phyloP scores from a whole-genome alignment of 345 rosid species.

The Moringa oleifera region DNA sequence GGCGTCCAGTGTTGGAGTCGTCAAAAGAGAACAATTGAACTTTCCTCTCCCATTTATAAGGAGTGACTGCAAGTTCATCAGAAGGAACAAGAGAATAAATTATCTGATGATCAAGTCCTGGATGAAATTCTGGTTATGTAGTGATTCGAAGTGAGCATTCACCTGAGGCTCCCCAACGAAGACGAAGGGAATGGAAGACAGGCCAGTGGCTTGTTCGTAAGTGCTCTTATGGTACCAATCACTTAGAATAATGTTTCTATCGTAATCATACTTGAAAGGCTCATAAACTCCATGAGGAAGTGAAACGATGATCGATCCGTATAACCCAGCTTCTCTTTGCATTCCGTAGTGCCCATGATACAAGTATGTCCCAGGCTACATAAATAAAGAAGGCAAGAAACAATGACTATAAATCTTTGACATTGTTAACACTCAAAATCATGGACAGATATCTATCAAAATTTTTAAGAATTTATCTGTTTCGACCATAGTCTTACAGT shows the following conservation, averaged over 20 bases:
- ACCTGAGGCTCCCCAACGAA: constrained; percentile 90
- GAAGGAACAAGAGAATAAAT: too few species aligned
- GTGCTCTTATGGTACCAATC: constrained; percentile 75
- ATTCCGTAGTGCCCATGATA: constrained; percentile 78
- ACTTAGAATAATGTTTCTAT: constrained; percentile 52
- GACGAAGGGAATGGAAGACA: constrained; percentile 44
- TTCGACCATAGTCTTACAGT: too few species aligned
- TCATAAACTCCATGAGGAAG: constrained; percentile 40
- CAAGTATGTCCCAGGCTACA: constrained; percentile 69
- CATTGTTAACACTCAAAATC: too few species aligned
- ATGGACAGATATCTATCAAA: too few species aligned
- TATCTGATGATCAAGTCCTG: too few species aligned
- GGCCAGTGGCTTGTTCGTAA: constrained; percentile 53
- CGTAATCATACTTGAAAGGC: constrained; percentile 60
- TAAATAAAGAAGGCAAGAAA: too few species aligned
- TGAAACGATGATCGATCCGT: constrained; percentile 55
- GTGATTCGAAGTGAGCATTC: too few species aligned
- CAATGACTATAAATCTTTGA: too few species aligned
- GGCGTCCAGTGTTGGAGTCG: constrained; percentile 20
- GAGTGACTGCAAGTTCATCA: constrained; percentile 66
- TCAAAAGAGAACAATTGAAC: constrained; percentile 42
- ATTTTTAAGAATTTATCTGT: too few species aligned
- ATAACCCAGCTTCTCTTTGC: constrained; percentile 71
- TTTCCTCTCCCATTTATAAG: constrained; percentile 70
- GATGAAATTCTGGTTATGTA: too few species aligned